A percentile compares a stretch with the other conserved stretches of the same genome.
Evolutionary conservation across 805 yeast species (phyloP).

Genomic region (Hanseniaspora opuntiae): DNA sequence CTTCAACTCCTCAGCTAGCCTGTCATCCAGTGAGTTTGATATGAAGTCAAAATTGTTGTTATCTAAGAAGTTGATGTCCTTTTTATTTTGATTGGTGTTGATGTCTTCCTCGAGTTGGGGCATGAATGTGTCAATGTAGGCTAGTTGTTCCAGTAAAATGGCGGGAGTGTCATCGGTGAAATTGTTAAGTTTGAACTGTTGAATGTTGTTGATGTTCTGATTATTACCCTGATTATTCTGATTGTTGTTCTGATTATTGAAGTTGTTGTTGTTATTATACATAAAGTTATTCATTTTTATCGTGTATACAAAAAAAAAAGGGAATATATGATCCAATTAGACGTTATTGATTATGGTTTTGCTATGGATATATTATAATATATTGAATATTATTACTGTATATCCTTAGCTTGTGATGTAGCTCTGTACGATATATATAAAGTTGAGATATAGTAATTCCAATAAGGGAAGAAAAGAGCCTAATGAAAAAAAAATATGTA

Average conservation of each 20-base stretch:
- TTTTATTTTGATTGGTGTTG: slow-evolving; percentile 16
- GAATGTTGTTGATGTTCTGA: not conserved
- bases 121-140: slow-evolving; percentile 66
- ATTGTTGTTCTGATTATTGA: slow-evolving; percentile 1
- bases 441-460: too few relatives aligned
- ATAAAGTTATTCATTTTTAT: too few relatives aligned
- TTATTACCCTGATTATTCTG: slow-evolving; percentile 13
- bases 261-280: not conserved
- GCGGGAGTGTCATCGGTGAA: slow-evolving; percentile 25
- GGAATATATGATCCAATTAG: too few relatives aligned
- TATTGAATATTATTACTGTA: too few relatives aligned
- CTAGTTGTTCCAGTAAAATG: slow-evolving; percentile 56
- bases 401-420: too few relatives aligned
- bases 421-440: too few relatives aligned
- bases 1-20: slow-evolving; percentile 51
- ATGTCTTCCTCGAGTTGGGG: slow-evolving; percentile 35
- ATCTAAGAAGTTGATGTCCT: not conserved
- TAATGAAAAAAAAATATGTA: not conserved
- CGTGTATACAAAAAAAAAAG: too few relatives aligned
- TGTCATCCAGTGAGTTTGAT: slow-evolving; percentile 32
- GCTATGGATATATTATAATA: too few relatives aligned
- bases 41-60: not conserved
- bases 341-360: too few relatives aligned
- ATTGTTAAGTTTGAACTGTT: not conserved
- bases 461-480: not conserved